Evolutionary conservation across 2,329 filamentous ascomycete species (phyloP), one percentile per base, ranked within the genome.

Genomic region (Botrytis tulipae): DNA sequence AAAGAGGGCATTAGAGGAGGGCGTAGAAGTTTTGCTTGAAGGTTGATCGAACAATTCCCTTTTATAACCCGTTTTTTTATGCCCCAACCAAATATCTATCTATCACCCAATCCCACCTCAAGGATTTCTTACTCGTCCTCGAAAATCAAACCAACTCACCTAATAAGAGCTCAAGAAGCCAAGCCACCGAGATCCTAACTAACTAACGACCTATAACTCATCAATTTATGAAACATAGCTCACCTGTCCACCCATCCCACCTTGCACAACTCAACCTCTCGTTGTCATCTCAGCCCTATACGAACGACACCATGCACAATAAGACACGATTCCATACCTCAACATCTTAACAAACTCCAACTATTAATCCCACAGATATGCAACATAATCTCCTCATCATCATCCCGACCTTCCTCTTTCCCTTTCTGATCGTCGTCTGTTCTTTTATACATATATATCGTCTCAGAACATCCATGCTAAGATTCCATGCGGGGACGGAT

Each of bases 21-120:
- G 83, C 20, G 80, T 80, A 42, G 78, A 82, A 44, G 75, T 71
- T 62, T 73, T 81, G 61, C 72, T 81, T 65, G 77, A 79, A 29
- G 37, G 67, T n/a, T 73, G n/a, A 71, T 29, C 3, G 44, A 65
- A 32, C 44, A 14, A 54, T 20, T 37, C 37, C 25, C 12, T 29
- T 7, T n/a, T 25, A 12, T 44, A 40, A 62, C 60, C 12, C 60
- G 14, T 62, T 37, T 61, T 61, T 61, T 4, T 18, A 62, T 62
- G 16, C 60, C 12, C 35, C 60, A 16, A 9, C n/a, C 6, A 57
- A 57, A 29, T 32, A 29, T 18, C 51, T 8, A 18, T 57, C 51
- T 57, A 57, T 12, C 14, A 57, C n/a, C 51, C 14, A 57, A 29
- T 16, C 48, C 48, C 25, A 14, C 12, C 16, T n/a, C 12, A n/a